Percentiles rank a stretch among this genome's conserved stretches.
Evolutionary conservation across 1,284 basidiomycete genomes (phyloP).

Genomic region (Rhodotorula sp.): DNA sequence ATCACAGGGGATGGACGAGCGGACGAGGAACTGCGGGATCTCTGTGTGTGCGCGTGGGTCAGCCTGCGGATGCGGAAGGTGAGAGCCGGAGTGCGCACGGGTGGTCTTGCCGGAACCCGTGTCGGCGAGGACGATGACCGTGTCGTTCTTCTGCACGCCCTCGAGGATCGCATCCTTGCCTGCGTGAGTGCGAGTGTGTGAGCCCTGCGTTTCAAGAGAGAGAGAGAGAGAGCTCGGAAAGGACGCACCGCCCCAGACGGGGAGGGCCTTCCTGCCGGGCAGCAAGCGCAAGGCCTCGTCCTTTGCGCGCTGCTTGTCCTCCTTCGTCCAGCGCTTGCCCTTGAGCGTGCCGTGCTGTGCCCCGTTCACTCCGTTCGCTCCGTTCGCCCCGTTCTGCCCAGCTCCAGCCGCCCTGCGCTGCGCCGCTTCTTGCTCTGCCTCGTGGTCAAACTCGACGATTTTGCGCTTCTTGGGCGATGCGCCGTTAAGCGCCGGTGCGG

Average conservation of each 20-base stretch:
- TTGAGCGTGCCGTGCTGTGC: background rate
- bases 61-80: background rate
- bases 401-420: background rate
- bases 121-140: constrained; percentile 89
- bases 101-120: constrained; percentile 98
- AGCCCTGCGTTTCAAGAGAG: background rate
- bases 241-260: constrained; percentile 69
- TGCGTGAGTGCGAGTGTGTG: constrained; percentile 49
- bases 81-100: constrained; percentile 59
- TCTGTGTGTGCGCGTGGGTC: constrained; percentile 57
- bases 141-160: constrained; percentile 75
- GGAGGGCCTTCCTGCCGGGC: constrained; percentile 67
- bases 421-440: background rate
- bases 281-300: constrained; percentile 55
- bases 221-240: too few relatives aligned
- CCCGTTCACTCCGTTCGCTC: too few relatives aligned
- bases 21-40: constrained; percentile 84
- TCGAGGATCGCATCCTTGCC: constrained; percentile 73
- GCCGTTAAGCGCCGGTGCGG: background rate
- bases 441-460: constrained; percentile 19
- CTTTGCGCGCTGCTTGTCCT: constrained; percentile 35
- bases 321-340: constrained; percentile 5
- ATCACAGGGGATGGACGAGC: constrained; percentile 60
- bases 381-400: too few relatives aligned
- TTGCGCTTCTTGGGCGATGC: constrained; percentile 8